Conservation (phyloP, 1,284 basidiomycete genomes). For the Retiboletus flavoniger region DNA sequence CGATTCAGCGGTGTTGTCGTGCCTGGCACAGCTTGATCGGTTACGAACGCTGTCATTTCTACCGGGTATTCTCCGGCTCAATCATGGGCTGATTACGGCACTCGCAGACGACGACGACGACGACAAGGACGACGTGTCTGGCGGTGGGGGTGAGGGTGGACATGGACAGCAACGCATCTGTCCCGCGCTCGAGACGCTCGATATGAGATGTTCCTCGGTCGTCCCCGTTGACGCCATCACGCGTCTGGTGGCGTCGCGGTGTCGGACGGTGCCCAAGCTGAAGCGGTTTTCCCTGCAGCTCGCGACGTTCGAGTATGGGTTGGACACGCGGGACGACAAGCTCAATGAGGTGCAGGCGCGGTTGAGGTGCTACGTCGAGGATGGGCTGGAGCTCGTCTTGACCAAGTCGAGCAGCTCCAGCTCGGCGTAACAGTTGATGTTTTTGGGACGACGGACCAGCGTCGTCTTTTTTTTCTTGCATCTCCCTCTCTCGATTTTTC, state of each 20-base stretch:
- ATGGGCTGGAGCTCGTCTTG: conserved; percentile 21
- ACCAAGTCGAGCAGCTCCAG: conserved; percentile 19
- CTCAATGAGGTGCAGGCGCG: conserved; percentile 15
- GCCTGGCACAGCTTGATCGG: conserved; percentile 21
- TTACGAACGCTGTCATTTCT: conserved; percentile 24
- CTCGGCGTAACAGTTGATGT: not conserved
- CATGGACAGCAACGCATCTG: conserved; percentile 14
- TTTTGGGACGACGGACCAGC: not conserved
- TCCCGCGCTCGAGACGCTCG: conserved; percentile 27
- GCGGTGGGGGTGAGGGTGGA: not conserved
- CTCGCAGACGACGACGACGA: conserved; percentile 10
- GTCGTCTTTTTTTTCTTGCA: not conserved
- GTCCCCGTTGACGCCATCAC: conserved; percentile 27
- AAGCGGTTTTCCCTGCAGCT: conserved; percentile 28
- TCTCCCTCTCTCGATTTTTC: not conserved
- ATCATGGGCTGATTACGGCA: conserved; percentile 30
- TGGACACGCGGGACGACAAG: conserved; percentile 30
- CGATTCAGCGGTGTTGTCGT: conserved; percentile 22
- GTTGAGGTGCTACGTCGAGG: conserved; percentile 18
- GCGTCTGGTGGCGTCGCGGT: conserved; percentile 28
- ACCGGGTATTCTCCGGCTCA: conserved; percentile 30
- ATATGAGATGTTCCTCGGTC: conserved; percentile 29
- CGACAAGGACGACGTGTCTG: not conserved
- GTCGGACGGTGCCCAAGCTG: conserved; percentile 12
- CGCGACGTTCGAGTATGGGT: conserved; percentile 31